Conservation (phyloP, 148 eudicot species). For the Rhododendron molle region DNA sequence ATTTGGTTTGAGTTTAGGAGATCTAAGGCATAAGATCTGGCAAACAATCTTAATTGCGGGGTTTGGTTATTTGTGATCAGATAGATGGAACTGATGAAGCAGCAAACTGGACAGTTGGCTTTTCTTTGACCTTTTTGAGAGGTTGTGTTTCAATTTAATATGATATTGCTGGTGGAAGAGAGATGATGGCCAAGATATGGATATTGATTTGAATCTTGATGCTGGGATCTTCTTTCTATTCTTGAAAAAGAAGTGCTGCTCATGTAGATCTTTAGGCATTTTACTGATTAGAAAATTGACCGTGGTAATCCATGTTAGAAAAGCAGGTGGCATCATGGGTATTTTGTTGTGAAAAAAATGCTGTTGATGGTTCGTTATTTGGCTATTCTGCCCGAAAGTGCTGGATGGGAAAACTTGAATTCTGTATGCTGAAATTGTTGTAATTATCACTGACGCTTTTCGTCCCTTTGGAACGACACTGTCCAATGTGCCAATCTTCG, state of each 20-base stretch:
- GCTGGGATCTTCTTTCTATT: neutral
- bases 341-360: neutral
- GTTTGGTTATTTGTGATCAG: neutral
- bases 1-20: conserved; percentile 91
- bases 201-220: neutral
- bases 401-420: neutral
- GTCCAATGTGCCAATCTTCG: neutral
- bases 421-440: neutral
- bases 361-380: neutral
- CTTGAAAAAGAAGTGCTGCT: neutral
- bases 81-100: neutral
- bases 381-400: neutral
- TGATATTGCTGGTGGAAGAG: neutral
- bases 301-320: neutral
- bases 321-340: neutral
- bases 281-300: neutral
- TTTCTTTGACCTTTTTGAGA: neutral
- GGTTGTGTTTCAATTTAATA: neutral
- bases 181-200: neutral
- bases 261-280: neutral
- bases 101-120: neutral
- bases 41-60: neutral
- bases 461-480: neutral
- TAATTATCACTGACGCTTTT: neutral
- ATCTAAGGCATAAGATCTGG: conserved; percentile 29